phyloP scores from a whole-genome alignment of 2,329 filamentous ascomycete species.

The Penicillium sp. region DNA sequence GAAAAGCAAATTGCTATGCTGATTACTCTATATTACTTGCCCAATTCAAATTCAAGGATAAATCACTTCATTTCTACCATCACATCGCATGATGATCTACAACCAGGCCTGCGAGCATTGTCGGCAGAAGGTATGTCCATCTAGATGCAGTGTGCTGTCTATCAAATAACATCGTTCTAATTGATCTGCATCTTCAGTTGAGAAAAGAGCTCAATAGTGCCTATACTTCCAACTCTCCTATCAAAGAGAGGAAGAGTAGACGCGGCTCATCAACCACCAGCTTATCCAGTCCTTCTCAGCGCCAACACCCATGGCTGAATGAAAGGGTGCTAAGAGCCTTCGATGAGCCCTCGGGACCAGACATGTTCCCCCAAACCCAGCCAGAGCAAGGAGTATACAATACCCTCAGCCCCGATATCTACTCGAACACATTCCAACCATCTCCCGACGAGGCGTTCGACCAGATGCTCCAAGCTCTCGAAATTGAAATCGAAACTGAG shows the following conservation, averaged over 20 bases:
- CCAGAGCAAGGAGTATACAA: not conserved
- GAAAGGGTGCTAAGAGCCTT: not conserved
- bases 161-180: not conserved
- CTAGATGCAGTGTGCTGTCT: not conserved
- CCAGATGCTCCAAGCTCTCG: not conserved
- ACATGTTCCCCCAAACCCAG: not conserved
- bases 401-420: not conserved
- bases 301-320: not conserved
- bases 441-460: not conserved
- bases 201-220: not conserved
- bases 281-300: not conserved
- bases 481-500: not conserved
- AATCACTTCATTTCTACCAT: not conserved
- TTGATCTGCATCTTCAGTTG: not conserved
- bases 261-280: not conserved
- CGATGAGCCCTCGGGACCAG: not conserved
- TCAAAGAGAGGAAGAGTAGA: not conserved
- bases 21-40: too few relatives aligned
- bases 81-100: slow-evolving; percentile 1
- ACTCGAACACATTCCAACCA: not conserved
- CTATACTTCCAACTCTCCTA: not conserved
- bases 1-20: too few relatives aligned
- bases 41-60: not conserved
- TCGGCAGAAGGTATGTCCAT: not conserved
- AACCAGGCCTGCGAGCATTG: slow-evolving; percentile 2